phyloP scores from a whole-genome alignment of 1,284 basidiomycete species.

The Heterobasidion parviporum region DNA sequence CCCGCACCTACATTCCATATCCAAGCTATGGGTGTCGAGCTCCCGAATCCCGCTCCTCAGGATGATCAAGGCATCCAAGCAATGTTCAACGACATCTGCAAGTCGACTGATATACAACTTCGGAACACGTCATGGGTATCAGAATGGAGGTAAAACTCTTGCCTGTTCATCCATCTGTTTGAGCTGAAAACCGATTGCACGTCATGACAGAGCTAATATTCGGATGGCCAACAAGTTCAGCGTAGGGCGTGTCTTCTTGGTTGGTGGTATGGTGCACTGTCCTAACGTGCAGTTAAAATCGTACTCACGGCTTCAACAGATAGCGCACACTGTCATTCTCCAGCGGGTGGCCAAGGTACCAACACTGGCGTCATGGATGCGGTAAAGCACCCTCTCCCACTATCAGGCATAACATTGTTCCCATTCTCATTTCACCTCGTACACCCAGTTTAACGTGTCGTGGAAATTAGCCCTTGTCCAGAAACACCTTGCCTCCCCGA shows the following conservation, averaged over 20 bases:
- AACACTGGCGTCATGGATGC: conserved; percentile 12
- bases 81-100: conserved; percentile 7
- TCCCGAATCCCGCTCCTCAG: conserved; percentile 6
- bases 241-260: conserved; percentile 13
- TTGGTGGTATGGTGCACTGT: conserved; percentile 11
- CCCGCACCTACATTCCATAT: conserved; percentile 9
- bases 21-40: conserved; percentile 8
- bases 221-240: conserved; percentile 15
- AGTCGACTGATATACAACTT: conserved; percentile 5
- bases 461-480: conserved; percentile 18
- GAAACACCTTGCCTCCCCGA: conserved; percentile 9
- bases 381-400: too few species aligned
- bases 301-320: not conserved
- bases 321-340: conserved; percentile 2
- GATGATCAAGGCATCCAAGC: conserved; percentile 7
- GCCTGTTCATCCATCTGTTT: too few species aligned
- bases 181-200: not conserved
- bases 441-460: conserved; percentile 10
- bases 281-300: not conserved
- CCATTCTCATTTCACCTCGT: too few species aligned
- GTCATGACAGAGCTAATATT: conserved; percentile 13
- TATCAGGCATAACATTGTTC: too few species aligned
- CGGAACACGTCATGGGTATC: conserved; percentile 6
- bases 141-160: conserved; percentile 9
- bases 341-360: conserved; percentile 11